Percentiles rank a stretch among this genome's conserved stretches.
Conservation (phyloP, 495 filamentous ascomycete species). For the Podospora pseudopauciseta region DNA sequence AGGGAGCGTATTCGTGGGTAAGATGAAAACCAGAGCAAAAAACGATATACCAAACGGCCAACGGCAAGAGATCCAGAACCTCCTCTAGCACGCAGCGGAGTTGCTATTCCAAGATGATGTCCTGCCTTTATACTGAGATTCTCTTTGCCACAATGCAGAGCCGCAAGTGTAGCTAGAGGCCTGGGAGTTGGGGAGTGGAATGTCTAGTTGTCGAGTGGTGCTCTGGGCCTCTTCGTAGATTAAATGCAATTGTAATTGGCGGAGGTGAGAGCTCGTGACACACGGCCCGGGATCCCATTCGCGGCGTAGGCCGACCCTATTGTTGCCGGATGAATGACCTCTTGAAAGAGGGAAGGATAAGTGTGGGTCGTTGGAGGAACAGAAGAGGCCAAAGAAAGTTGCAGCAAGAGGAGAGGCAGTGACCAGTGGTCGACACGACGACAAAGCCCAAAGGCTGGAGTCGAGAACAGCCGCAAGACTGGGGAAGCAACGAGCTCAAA, state of each 20-base stretch:
- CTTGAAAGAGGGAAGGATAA: not conserved
- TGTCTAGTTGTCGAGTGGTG: conserved; percentile 12
- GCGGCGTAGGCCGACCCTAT: conserved; percentile 18
- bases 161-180: conserved; percentile 17
- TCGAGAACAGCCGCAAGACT: not conserved
- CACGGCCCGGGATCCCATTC: conserved; percentile 23
- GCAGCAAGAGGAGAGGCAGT: not conserved
- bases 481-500: not conserved
- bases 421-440: conserved; percentile 6
- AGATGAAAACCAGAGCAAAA: not conserved
- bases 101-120: not conserved
- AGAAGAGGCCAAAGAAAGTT: conserved; percentile 3
- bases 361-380: conserved; percentile 1
- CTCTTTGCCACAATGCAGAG: conserved; percentile 19
- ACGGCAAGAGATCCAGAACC: no score
- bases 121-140: not conserved
- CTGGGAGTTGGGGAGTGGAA: not conserved
- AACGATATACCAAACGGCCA: not conserved
- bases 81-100: no score
- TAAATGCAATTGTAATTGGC: conserved; percentile 33
- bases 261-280: conserved; percentile 27
- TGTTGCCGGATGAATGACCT: conserved; percentile 26
- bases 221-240: conserved; percentile 19
- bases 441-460: conserved; percentile 1
- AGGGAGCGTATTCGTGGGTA: not conserved